Evolutionary conservation across 164 flowering plant species (phyloP).

Genomic region (Amborella trichopoda): DNA sequence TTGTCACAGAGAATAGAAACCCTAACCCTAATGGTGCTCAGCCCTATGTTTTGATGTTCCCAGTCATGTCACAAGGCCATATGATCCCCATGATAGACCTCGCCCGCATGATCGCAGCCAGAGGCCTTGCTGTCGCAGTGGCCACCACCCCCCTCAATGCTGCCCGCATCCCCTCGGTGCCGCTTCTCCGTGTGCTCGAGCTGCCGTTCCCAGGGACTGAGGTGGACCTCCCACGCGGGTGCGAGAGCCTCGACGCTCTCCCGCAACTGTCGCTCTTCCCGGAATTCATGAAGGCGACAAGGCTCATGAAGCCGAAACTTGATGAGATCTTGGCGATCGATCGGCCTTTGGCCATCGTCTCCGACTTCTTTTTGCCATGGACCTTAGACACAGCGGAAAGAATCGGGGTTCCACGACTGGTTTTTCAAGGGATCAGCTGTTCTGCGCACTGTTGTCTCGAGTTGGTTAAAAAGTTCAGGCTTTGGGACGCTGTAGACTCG

Average conservation of each 20-base stretch:
- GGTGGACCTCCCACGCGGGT: constrained; percentile 40
- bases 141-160: constrained; percentile 42
- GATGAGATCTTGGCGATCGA: constrained; percentile 19
- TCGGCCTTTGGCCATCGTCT: constrained; percentile 30
- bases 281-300: constrained; percentile 23
- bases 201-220: constrained; percentile 21
- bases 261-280: constrained; percentile 9
- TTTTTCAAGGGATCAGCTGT: constrained; percentile 25
- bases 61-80: constrained; percentile 19
- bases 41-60: constrained; percentile 7
- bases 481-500: constrained; percentile 10
- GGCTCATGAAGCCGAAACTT: constrained; percentile 21
- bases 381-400: constrained; percentile 16
- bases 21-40: too few relatives aligned
- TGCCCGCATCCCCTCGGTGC: constrained; percentile 9
- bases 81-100: constrained; percentile 46
- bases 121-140: constrained; percentile 24
- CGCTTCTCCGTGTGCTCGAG: constrained; percentile 13
- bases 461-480: constrained; percentile 5
- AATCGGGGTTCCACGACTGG: constrained; percentile 31
- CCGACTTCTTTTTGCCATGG: constrained; percentile 31
- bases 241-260: constrained; percentile 34
- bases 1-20: too few relatives aligned
- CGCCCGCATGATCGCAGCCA: constrained; percentile 29
- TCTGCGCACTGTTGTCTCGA: constrained; percentile 16